A percentile compares a stretch with the other conserved stretches of the same genome.
Conservation (phyloP, 2,329 filamentous ascomycete species). For the Paecilomyces variotii region DNA sequence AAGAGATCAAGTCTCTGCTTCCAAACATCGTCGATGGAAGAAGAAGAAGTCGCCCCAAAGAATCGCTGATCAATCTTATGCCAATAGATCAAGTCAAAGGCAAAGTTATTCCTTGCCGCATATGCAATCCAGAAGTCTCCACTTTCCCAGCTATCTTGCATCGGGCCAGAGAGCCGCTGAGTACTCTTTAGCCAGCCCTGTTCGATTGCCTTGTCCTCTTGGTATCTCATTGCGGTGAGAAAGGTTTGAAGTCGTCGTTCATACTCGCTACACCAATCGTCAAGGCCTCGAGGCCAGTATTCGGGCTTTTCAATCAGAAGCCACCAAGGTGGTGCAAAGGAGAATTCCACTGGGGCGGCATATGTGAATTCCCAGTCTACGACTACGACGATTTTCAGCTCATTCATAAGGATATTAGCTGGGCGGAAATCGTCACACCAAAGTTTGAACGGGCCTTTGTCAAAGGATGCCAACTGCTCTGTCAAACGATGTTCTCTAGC, state of each 20-base stretch:
- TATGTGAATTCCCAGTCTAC: conserved; percentile 21
- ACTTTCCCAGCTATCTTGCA: conserved; percentile 13
- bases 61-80: neutral
- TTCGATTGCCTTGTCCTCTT: conserved; percentile 9
- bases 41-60: neutral
- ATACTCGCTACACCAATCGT: conserved; percentile 11
- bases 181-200: conserved; percentile 1
- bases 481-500: neutral
- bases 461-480: neutral
- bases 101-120: conserved; percentile 9
- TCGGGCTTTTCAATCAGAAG: conserved; percentile 16
- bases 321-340: conserved; percentile 15
- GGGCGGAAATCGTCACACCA: neutral
- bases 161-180: conserved; percentile 11
- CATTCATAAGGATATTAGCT: neutral
- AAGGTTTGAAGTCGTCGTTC: conserved; percentile 10
- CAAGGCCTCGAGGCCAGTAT: conserved; percentile 13
- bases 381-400: conserved; percentile 6
- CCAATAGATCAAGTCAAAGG: conserved; percentile 7
- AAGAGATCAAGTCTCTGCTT: too few relatives aligned
- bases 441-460: neutral
- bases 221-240: conserved; percentile 5
- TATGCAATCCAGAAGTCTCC: conserved; percentile 13
- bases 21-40: too few relatives aligned
- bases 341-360: conserved; percentile 13